Evolutionary conservation across 768 basidiomycete species (phyloP), one percentile per base, ranked within the genome.

Genomic region (Hygrophorus pudorinus): DNA sequence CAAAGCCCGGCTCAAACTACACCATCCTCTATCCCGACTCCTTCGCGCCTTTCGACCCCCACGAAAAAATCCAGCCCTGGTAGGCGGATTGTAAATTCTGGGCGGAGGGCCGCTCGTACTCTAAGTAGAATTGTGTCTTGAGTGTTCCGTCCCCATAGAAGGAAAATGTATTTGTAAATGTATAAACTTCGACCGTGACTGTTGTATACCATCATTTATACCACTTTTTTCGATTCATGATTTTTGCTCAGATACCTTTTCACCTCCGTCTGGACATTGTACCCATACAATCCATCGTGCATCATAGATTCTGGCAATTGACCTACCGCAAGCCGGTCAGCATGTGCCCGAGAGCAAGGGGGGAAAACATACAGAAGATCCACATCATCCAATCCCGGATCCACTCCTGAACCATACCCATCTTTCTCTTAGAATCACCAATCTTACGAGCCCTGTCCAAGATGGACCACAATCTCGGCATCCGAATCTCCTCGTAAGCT

Each of bases 401-500:
- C 48, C 50, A 53, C 46, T 65, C 55, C 43, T 58, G 58, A 16
- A 59, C 52, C 55, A 55, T 56, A 3, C 48, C 55, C 48, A 55
- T 57, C 39, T 55, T 54, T 47, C 59, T 63, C 55, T 66, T 66
- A 5, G 42, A 52, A 37, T 62, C 49, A 2, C 59, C 62, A 16
- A 48, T 59, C 17, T 56, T 45, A 44, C 63, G 64, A 3, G 64
- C 65, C 11, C 59, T 14, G 41, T 66, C 60, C 44, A 66, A 43
- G 12, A 68, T 61, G 5, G 45, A 49, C 29, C 55, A 47, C 5
- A 67, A 58, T 11, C 60, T 59, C 12, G 59, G 59, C 52, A 64
- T 57, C 1, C 68, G 57, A 27, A 66, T 38, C 1, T 48, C 55
- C 42, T 68, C 63, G 17, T 63, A 68, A 21, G 61, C 59, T 30